Evolutionary conservation across 2,329 filamentous ascomycete species (phyloP).

Genomic region (Trichocomaceae sp.): DNA sequence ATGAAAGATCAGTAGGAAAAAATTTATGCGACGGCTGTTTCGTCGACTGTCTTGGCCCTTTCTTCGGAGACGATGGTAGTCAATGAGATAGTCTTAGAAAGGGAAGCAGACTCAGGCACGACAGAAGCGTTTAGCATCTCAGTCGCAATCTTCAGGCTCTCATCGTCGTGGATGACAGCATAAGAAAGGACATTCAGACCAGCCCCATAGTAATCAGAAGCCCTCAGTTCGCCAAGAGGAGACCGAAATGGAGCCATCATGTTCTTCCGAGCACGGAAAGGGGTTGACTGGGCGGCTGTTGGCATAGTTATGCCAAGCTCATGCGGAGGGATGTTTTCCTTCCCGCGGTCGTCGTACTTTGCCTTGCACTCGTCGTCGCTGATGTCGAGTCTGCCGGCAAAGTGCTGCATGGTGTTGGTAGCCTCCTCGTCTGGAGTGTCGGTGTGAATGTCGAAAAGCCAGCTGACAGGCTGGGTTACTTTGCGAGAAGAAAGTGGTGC

Average conservation of each 20-base stretch:
- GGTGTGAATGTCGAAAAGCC: slow-evolving; percentile 93
- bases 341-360: slow-evolving; percentile 61
- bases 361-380: slow-evolving; percentile 62
- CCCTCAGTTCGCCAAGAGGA: slow-evolving; percentile 61
- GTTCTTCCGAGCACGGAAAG: slow-evolving; percentile 34
- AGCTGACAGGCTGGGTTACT: slow-evolving; percentile 46
- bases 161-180: slow-evolving; percentile 57
- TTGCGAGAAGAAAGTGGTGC: neutral
- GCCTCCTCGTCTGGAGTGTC: slow-evolving; percentile 86
- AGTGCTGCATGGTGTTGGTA: slow-evolving; percentile 88
- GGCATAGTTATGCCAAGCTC: slow-evolving; percentile 56
- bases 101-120: neutral
- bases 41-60: neutral
- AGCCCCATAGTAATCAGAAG: slow-evolving; percentile 60
- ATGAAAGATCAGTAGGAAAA: neutral
- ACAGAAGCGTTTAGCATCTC: neutral
- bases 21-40: neutral
- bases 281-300: slow-evolving; percentile 18
- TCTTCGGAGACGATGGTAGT: neutral
- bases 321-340: slow-evolving; percentile 84
- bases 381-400: slow-evolving; percentile 78
- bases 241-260: slow-evolving; percentile 57
- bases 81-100: neutral
- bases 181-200: slow-evolving; percentile 59
- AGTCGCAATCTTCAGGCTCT: slow-evolving; percentile 20